These are phyloP conservation scores for Chytriomyces hyalinus DNA, from an alignment of 192 early-diverging fungal species.

Conservation along the genomic window DNA sequence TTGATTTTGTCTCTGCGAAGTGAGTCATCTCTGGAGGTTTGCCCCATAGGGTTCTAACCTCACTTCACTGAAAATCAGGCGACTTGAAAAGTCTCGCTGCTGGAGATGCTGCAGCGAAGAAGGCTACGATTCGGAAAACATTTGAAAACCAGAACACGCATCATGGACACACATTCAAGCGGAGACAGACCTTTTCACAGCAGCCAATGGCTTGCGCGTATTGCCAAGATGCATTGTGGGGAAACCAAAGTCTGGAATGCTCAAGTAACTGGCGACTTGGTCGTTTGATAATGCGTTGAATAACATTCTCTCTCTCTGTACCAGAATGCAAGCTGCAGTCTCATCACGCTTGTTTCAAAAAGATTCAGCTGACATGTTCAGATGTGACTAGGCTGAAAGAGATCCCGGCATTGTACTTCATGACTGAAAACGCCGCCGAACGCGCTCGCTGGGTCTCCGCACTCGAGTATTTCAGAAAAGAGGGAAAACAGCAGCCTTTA, in stretches of 20 bases:
- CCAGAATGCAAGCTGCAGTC: constrained; percentile 31
- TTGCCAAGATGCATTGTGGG: constrained; percentile 60
- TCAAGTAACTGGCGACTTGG: constrained; percentile 36
- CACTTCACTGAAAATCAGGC: neutral
- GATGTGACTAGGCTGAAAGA: neutral
- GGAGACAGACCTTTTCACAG: constrained; percentile 43
- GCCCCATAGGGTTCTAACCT: too few relatives aligned
- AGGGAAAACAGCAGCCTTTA: constrained; percentile 21
- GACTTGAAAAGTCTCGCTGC: constrained; percentile 2
- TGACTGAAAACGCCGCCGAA: constrained; percentile 51
- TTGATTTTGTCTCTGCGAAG: too few relatives aligned
- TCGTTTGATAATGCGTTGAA: neutral
- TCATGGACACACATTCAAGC: constrained; percentile 51
- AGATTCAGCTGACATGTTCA: constrained; percentile 49
- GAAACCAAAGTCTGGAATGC: constrained; percentile 55
- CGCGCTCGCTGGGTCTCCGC: constrained; percentile 51
- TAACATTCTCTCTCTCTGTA: neutral
- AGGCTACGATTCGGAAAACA: constrained; percentile 2
- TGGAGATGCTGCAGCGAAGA: constrained; percentile 22
- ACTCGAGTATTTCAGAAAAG: constrained; percentile 44
- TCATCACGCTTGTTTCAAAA: constrained; percentile 26
- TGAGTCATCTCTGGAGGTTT: too few relatives aligned
- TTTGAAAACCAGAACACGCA: constrained; percentile 18
- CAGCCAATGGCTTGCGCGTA: constrained; percentile 58
- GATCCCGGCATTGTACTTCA: constrained; percentile 50